phyloP scores from a whole-genome alignment of 2,329 filamentous ascomycete species.

The Lasiodiplodia theobromae region DNA sequence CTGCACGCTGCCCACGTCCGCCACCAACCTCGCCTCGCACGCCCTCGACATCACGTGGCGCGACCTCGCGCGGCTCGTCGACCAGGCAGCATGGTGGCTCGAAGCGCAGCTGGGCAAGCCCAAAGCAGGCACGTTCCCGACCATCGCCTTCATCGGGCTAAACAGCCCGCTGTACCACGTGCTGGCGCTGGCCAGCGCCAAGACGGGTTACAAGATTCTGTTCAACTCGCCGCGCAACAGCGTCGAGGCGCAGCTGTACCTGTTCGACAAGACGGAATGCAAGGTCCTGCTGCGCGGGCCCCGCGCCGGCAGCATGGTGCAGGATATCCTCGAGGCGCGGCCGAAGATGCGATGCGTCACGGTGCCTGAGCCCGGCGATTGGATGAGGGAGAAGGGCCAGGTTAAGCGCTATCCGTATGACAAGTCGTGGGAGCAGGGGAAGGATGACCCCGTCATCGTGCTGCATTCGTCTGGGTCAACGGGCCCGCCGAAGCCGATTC shows the following conservation, averaged over 20 bases:
- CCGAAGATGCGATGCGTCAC: constrained; percentile 27
- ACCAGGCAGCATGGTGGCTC: constrained; percentile 8
- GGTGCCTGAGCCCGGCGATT: constrained; percentile 27
- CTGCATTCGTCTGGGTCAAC: constrained; percentile 46
- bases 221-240: constrained; percentile 35
- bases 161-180: constrained; percentile 3
- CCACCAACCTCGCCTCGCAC: background rate
- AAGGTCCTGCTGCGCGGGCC: background rate
- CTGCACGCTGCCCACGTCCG: background rate
- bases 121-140: background rate
- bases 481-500: constrained; percentile 44
- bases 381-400: constrained; percentile 7
- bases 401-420: constrained; percentile 31
- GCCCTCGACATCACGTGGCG: background rate
- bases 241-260: constrained; percentile 28
- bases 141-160: constrained; percentile 8
- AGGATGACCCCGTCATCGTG: constrained; percentile 37
- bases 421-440: constrained; percentile 36
- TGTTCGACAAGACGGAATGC: constrained; percentile 32
- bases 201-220: constrained; percentile 38
- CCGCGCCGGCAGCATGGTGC: background rate
- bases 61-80: background rate
- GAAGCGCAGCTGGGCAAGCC: background rate
- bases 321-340: constrained; percentile 13
- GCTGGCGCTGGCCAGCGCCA: constrained; percentile 34